Evolutionary conservation across 495 filamentous ascomycete genomes (phyloP), one percentile per base, ranked within the genome.

Genomic region (Penicillium waksmanii): DNA sequence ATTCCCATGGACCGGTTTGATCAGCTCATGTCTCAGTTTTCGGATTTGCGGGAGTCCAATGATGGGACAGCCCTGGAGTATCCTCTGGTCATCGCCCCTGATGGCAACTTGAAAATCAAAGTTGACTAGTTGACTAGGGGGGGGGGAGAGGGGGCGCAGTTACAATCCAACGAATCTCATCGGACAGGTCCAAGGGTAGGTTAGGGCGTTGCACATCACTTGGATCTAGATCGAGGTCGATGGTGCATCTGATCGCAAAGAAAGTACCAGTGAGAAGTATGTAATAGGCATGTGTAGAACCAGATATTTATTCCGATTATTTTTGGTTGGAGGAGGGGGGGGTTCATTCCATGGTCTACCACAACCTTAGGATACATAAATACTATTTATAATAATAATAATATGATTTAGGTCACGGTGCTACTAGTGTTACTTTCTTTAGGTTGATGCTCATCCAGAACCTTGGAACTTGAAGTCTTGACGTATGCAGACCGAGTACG

Each of bases 1-100:
- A 38, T 12, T 38, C 35, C 35, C 13, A 38, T 15, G 35, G 11
- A 48, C 13, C 44, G 13, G 35, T 19, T 46, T 27, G 25, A 27
- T 27, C 25, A 27, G 25, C 25, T 27, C 25, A 60, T 60, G 57
- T 60, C 57, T 60, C 57, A 60, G 42, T 8, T 33, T 40, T 42
- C 57, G 57, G 57, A 47, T 47, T 43, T 23, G 19, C 51, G 57
- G 57, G 51, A 60, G 57, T 55, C 57, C 57, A 60, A 60, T 60
- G 27, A 44, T 53, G 15, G 42, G 9, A 27, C 25, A 27, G 25
- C 25, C 25, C 25, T 27, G 8, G 44, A 8, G 44, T 23, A 27
- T 12, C 19, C 18, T 11, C 18, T 11, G 13, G 8, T 13, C 9
- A 5, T 48, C 44, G 44, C 44, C 44, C 44, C 44, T 48, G 44